Evolutionary conservation across 2,329 filamentous ascomycete genomes (phyloP).

Genomic region (Calonectria hawksworthii): DNA sequence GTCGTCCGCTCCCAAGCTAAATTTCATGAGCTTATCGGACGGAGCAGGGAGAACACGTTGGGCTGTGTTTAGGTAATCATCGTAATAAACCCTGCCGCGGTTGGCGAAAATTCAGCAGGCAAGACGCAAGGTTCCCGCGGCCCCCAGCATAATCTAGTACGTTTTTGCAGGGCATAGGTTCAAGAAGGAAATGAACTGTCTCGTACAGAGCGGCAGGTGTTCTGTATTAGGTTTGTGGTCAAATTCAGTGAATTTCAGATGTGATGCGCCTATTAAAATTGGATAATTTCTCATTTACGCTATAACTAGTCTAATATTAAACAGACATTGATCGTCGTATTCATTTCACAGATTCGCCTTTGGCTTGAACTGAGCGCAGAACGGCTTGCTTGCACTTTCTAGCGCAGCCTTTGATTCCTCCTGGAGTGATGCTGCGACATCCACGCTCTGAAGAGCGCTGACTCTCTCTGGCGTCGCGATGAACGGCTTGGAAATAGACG

Average conservation of each 20-base stretch:
- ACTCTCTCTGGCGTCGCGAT: slow-evolving; percentile 6
- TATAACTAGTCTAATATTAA: background rate
- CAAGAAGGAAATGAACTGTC: too few species aligned
- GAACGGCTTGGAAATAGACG: slow-evolving; percentile 18
- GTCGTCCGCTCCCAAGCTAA: background rate
- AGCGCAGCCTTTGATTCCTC: background rate
- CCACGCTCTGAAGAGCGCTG: slow-evolving; percentile 1
- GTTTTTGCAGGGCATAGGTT: too few species aligned
- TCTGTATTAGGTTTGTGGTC: too few species aligned
- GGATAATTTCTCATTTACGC: background rate
- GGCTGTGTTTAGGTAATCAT: too few species aligned
- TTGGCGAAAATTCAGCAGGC: background rate
- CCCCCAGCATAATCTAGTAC: too few species aligned
- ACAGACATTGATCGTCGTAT: too few species aligned
- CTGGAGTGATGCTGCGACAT: background rate
- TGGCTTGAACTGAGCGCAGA: background rate
- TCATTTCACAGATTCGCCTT: background rate
- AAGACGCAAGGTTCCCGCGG: background rate
- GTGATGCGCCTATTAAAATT: background rate
- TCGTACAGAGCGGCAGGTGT: too few species aligned
- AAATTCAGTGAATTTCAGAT: too few species aligned
- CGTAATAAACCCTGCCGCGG: background rate
- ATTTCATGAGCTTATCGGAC: background rate
- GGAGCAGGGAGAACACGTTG: too few species aligned
- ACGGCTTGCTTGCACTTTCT: slow-evolving; percentile 20